These are phyloP conservation scores for Firmiana major DNA, from an alignment of 345 rosid genomes.

Conservation along the genomic window DNA sequence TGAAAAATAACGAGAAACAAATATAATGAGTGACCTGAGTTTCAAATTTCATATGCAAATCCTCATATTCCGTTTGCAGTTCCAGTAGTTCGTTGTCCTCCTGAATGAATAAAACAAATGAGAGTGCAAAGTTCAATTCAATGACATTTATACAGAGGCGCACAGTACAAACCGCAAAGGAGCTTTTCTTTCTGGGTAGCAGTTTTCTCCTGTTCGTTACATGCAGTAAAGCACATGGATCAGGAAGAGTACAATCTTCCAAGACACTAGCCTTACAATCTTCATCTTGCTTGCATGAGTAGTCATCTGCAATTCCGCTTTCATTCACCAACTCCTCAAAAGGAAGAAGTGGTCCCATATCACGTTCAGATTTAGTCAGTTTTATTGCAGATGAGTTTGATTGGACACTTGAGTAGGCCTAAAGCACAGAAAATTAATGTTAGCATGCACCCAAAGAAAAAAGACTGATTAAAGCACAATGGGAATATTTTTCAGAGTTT, in stretches of 20 bases:
- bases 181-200: slow-evolving; percentile 45
- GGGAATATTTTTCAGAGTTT: background rate
- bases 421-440: slow-evolving; percentile 19
- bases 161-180: slow-evolving; percentile 51
- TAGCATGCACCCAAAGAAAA: slow-evolving; percentile 3
- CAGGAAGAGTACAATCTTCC: slow-evolving; percentile 54
- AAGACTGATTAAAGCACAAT: background rate
- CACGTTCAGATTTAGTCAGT: slow-evolving; percentile 39
- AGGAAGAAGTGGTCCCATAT: slow-evolving; percentile 61
- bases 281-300: slow-evolving; percentile 36
- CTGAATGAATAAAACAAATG: slow-evolving; percentile 38
- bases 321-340: slow-evolving; percentile 60
- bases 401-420: slow-evolving; percentile 44
- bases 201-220: slow-evolving; percentile 82
- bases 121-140: slow-evolving; percentile 22
- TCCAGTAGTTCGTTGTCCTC: slow-evolving; percentile 42
- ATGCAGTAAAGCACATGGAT: slow-evolving; percentile 67
- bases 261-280: slow-evolving; percentile 24
- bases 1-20: slow-evolving; percentile 4
- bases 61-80: slow-evolving; percentile 60
- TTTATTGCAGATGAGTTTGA: slow-evolving; percentile 47
- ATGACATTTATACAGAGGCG: slow-evolving; percentile 16
- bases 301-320: slow-evolving; percentile 31
- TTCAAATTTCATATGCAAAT: slow-evolving; percentile 59
- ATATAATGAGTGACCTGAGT: slow-evolving; percentile 47